Conservation (phyloP, 2,329 filamentous ascomycete genomes). For the Cytospora mali region DNA sequence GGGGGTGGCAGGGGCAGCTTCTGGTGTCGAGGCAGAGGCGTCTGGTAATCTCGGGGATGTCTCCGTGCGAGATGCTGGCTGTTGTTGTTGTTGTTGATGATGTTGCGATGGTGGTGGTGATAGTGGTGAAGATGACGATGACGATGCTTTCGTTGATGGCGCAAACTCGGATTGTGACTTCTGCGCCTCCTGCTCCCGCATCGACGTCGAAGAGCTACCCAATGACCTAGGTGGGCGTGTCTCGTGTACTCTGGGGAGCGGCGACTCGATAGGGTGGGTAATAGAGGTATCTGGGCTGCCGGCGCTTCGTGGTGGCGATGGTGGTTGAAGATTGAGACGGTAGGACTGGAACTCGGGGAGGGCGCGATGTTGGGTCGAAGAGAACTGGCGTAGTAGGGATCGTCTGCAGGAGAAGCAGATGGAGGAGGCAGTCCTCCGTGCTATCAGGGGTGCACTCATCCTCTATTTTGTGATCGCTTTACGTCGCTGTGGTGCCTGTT, state of each 20-base stretch:
- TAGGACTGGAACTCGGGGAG: conserved; percentile 54
- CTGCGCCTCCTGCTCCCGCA: conserved; percentile 68
- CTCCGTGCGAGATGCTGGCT: not conserved
- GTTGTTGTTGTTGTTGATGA: not conserved
- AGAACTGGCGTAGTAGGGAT: conserved; percentile 48
- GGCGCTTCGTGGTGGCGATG: conserved; percentile 46
- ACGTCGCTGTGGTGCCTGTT: not conserved
- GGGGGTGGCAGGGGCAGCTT: conserved; percentile 52
- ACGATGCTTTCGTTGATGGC: conserved; percentile 36
- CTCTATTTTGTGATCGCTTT: conserved; percentile 10
- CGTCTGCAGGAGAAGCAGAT: conserved; percentile 46
- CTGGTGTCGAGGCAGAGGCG: conserved; percentile 30
- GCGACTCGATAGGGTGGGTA: conserved; percentile 43
- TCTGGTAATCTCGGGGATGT: conserved; percentile 1
- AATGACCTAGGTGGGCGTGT: conserved; percentile 47
- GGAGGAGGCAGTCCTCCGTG: conserved; percentile 40
- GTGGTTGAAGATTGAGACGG: conserved; percentile 47
- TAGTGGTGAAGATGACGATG: conserved; percentile 27
- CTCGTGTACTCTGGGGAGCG: conserved; percentile 55
- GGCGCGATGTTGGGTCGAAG: conserved; percentile 36
- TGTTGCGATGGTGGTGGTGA: not conserved
- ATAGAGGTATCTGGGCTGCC: conserved; percentile 52
- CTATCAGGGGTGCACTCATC: conserved; percentile 48
- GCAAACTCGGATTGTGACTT: conserved; percentile 56
- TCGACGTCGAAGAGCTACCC: conserved; percentile 43